Base-by-base conservation (phyloP, 164 flowering plant species). In the Aristolochia contorta region DNA sequence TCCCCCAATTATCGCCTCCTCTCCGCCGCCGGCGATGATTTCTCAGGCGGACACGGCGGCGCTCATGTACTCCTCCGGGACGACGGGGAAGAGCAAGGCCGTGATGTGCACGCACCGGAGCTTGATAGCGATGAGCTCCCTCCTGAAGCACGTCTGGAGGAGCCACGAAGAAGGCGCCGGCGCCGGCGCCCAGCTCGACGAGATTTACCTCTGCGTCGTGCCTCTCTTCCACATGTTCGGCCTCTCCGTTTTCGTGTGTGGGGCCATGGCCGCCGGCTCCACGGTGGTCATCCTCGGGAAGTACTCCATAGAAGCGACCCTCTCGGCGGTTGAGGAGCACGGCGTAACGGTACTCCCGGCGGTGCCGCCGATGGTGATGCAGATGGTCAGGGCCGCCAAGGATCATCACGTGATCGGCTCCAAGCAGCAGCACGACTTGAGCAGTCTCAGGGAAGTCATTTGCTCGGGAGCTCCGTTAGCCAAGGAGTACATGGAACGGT, bases 191-290 rank as follows among this genome's bases (percentile, higher is more conserved):
- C 60, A 20, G 12, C 61, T 43, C n/a, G 47, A 71, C 16, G 75
- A 72, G 21, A 50, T 65, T 9, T 68, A 72, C 53, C 52, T 68
- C 64, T 72, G 72, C 52, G 71, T 72, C 37, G 62, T 72, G 25
- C 75, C 69, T 2, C 57, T 72, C 61, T 68, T 58, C 50, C 75
- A 72, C 57, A 72, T 72, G 75, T 72, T 68, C 59, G 75, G 72
- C 61, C 60, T 72, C 43, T 72, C 75, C 6, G 48, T 68, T 47
- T 65, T 72, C 37, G 64, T 72, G 21, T 65, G 57, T 41, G 75
- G 72, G 52, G 61, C 23, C 21, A n/a, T 72, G 58, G 69, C 75
- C 5, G 61, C 49, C n/a, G 57, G 66, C 43, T 53, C 69, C 15
- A 68, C 72, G 12, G 53, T 58, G 3, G 72, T 72, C 67, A 49